Evolutionary conservation across 805 yeast genomes (phyloP), one percentile per base, ranked within the genome.

Genomic region (Lipomyces yamanashiensis): DNA sequence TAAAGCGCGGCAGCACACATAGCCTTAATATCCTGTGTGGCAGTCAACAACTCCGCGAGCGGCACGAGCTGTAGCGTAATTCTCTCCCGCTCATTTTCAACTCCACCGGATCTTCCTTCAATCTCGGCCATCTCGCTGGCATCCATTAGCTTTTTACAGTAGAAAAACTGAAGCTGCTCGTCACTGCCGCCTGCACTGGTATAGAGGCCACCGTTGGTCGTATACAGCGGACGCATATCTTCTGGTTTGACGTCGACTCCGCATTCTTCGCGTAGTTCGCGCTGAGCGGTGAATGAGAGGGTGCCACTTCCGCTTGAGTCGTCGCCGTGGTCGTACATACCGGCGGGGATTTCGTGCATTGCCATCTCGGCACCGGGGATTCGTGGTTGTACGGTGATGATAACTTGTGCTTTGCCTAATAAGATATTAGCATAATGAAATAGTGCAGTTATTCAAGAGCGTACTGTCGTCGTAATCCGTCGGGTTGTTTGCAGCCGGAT

Each of bases 241-340:
- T 60, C 34, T 12, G 62, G 57, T 3, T 34, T 28, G 51, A 72
- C 60, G 7, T 44, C 62, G 51, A 72, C 44, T 8, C 74, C 73
- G 61, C 74, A 70, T 52, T 72, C 74, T 57, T 72, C 74, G 48
- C 71, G 64, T 15, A 72, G 55, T 44, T 72, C 74, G 28, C 67
- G 59, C 9, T 71, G 73, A 2, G 74, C 74, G 34, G 73, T 63
- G 23, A 71, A 73, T 21, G 64, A 47, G 34, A 72, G 67, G 4
- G 60, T 49, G 12, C 71, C 71, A 43, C 62, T 71, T 7, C 49
- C 52, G 15, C 34, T 28, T 12, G 59, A 33, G 21, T 33, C 28
- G 40, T 63, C 62, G 44, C 52, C 58, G 28, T n/a, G 59, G 44
- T 72, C 74, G 44, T 62, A 59, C 74, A 72, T 71, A 12, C 74